Conservation (phyloP, 768 basidiomycete genomes). For the Pholiota microspora region DNA sequence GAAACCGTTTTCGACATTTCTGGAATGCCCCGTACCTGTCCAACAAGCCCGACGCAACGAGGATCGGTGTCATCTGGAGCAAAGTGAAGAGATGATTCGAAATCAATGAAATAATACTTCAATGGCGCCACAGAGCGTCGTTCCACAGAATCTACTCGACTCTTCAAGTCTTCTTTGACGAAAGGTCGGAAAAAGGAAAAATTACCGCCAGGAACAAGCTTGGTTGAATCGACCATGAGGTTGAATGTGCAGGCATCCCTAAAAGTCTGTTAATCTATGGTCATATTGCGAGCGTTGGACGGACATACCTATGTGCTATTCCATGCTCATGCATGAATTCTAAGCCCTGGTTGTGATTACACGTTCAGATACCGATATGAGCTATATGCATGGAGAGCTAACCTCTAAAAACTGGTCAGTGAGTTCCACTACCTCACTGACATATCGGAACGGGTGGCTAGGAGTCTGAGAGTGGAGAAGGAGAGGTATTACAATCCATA, state of each 20-base stretch:
- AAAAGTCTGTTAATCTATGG: too few species aligned
- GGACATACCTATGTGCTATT: conserved; percentile 6
- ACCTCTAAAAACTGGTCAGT: background rate
- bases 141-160: conserved; percentile 4
- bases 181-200: background rate
- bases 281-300: too few species aligned
- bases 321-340: conserved; percentile 9
- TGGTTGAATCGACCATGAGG: conserved; percentile 16
- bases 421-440: background rate
- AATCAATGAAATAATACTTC: conserved; percentile 28
- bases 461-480: background rate
- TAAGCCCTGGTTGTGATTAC: background rate
- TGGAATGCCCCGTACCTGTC: conserved; percentile 23
- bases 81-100: conserved; percentile 17
- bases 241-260: conserved; percentile 11
- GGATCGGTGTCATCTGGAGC: background rate
- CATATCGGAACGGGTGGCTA: background rate
- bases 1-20: conserved; percentile 20
- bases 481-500: conserved; percentile 2
- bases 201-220: conserved; percentile 11
- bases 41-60: conserved; percentile 8
- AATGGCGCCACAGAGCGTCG: conserved; percentile 22
- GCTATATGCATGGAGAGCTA: background rate
- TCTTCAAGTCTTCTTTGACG: background rate
- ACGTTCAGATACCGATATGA: too few species aligned